Evolutionary conservation across 2,329 filamentous ascomycete species (phyloP).

Genomic region (Xylariaceae sp.): DNA sequence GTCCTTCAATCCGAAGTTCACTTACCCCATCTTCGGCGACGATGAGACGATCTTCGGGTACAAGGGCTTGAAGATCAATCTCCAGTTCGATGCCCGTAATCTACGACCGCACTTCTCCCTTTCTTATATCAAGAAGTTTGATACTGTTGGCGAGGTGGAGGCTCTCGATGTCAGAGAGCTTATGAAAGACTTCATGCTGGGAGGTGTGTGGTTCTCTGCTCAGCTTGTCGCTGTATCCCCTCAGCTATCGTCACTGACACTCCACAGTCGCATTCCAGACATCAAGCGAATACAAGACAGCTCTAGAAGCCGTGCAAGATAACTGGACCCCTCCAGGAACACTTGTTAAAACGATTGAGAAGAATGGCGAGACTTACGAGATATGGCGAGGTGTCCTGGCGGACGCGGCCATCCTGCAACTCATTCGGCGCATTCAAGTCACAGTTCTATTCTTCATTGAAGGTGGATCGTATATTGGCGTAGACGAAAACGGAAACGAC

Average conservation of each 20-base stretch:
- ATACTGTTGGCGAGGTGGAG: constrained; percentile 59
- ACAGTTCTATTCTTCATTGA: constrained; percentile 86
- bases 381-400: constrained; percentile 75
- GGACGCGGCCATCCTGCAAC: constrained; percentile 61
- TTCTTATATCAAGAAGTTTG: constrained; percentile 66
- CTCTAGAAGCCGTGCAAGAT: constrained; percentile 42
- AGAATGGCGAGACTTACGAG: constrained; percentile 63
- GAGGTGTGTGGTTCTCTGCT: constrained; percentile 43
- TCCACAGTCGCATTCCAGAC: constrained; percentile 61
- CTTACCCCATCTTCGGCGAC: constrained; percentile 90
- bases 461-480: constrained; percentile 70
- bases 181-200: constrained; percentile 61
- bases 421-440: constrained; percentile 78
- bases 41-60: constrained; percentile 90
- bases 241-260: constrained; percentile 16
- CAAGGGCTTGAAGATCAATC: constrained; percentile 68
- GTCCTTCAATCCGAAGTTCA: constrained; percentile 79
- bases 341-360: constrained; percentile 59
- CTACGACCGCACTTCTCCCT: constrained; percentile 72
- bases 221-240: neutral
- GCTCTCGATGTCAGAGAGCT: constrained; percentile 63
- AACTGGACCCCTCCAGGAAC: constrained; percentile 69
- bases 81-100: constrained; percentile 64
- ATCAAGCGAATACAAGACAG: constrained; percentile 55
- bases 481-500: constrained; percentile 45